A percentile compares a stretch with the other conserved stretches of the same genome.
Evolutionary conservation across 768 basidiomycete genomes (phyloP).

Genomic region (Xerocomellus amylosporus): DNA sequence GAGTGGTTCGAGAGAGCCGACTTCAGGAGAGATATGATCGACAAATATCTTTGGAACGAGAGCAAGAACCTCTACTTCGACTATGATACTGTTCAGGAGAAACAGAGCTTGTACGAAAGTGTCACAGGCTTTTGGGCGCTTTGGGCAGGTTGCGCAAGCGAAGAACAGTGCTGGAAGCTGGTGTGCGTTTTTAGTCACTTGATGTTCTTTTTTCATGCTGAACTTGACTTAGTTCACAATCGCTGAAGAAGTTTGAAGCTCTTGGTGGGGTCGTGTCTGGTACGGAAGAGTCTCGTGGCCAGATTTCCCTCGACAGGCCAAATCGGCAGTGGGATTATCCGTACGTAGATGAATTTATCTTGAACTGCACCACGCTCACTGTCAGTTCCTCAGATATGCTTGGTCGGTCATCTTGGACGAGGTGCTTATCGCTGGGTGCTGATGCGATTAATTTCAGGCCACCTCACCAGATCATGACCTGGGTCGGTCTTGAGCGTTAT

Average conservation of each 20-base stretch:
- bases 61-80: slow-evolving; percentile 93
- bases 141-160: slow-evolving; percentile 97
- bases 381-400: slow-evolving; percentile 50
- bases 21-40: slow-evolving; percentile 79
- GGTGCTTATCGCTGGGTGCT: slow-evolving; percentile 2
- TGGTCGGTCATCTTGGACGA: slow-evolving; percentile 41
- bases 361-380: slow-evolving; percentile 6
- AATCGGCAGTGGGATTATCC: slow-evolving; percentile 99
- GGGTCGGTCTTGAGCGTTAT: slow-evolving; percentile 96
- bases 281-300: slow-evolving; percentile 93
- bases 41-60: slow-evolving; percentile 96
- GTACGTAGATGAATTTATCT: slow-evolving; percentile 43
- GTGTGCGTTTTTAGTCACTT: slow-evolving; percentile 57
- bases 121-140: slow-evolving; percentile 96
- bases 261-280: slow-evolving; percentile 94
- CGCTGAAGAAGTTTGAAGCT: slow-evolving; percentile 93
- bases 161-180: slow-evolving; percentile 90
- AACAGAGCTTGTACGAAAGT: slow-evolving; percentile 92
- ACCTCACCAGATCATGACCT: slow-evolving; percentile 98
- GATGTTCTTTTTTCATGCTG: slow-evolving; percentile 8
- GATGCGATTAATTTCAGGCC: slow-evolving; percentile 49
- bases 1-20: slow-evolving; percentile 95
- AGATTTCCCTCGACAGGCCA: slow-evolving; percentile 92
- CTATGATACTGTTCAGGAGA: slow-evolving; percentile 89
- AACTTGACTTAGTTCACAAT: slow-evolving; percentile 58